Evolutionary conservation across 257 asterid genomes (phyloP), one percentile per base, ranked within the genome.

Genomic region (Petunia axillaris): DNA sequence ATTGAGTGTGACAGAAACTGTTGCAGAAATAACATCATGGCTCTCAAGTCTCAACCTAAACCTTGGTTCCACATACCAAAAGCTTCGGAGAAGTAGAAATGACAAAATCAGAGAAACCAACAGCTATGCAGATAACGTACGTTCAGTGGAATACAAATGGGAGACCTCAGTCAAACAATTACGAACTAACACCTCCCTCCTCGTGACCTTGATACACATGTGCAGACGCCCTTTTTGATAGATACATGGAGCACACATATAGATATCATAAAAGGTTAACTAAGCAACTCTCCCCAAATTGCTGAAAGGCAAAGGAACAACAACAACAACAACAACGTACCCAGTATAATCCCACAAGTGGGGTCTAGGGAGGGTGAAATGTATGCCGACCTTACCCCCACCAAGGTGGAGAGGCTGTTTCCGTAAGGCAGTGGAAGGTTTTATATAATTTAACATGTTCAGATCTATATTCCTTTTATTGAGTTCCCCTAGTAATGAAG

Each of bases 181-280:
- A 71, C 9, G 60, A 71, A 25, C 48, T 35, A 16, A 71, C 60
- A 71, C 35, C 44, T 50, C 44, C 77, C 77, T 48, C 13, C 35
- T 10, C 77, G 11, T 6, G 41, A 71, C 77, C 11, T 71, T 35
- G 77, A 50, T 71, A 71, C 35, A 35, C 11, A 35, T 2, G 35
- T 48, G 44, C 77, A 71, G 77, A 71, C 35, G 50, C 15, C 38
- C 50, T 36, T 48, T 71, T 71, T 48, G 60, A 71, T 71, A 71
- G 6, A 25, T 25, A 71, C 46, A 36, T 44, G 77, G 25, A 70
- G 43, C 58, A 2, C 68, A 38, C 59, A 25, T 13, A 37, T 46
- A 46, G 9, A 71, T 44, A 71, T 35, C 60, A 50, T 50, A 35
- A 48, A 71, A 25, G 25, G 77, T 35, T 48, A 48, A 71, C 50